Evolutionary conservation across 169 alveolate genomes (phyloP).

Genomic region (Eimeria sp.): DNA sequence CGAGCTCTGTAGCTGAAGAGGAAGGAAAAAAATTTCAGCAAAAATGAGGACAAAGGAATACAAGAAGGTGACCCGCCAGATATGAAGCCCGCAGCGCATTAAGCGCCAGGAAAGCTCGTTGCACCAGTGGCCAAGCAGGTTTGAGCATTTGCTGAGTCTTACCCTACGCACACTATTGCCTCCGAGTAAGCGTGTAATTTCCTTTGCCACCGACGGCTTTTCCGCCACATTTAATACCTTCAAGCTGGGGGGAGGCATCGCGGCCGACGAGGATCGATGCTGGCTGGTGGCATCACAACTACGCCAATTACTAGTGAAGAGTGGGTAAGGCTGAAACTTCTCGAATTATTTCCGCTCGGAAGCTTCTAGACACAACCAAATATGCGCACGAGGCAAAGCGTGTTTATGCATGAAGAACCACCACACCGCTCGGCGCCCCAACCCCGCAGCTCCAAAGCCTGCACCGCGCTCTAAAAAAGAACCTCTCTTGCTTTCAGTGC

Average conservation of each 20-base stretch:
- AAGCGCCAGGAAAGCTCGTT: background rate
- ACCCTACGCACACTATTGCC: constrained; percentile 59
- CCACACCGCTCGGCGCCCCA: background rate
- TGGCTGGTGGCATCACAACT: constrained; percentile 21
- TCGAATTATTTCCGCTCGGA: background rate
- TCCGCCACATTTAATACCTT: constrained; percentile 83
- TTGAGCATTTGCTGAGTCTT: background rate
- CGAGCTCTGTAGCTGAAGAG: constrained; percentile 60
- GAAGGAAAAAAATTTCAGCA: background rate
- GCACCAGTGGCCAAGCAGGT: background rate
- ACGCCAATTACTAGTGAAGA: background rate
- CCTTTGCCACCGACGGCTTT: constrained; percentile 85
- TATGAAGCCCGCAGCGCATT: background rate
- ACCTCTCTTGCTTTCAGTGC: background rate
- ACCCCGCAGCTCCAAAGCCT: background rate
- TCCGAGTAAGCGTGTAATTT: constrained; percentile 80
- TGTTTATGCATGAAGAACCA: background rate
- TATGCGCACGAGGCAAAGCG: background rate
- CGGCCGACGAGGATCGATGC: constrained; percentile 42
- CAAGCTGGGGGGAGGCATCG: constrained; percentile 75
- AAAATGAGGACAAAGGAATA: background rate
- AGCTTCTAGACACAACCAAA: background rate
- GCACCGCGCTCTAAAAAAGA: background rate
- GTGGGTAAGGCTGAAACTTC: background rate
- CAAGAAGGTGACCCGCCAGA: background rate